Base-by-base conservation (phyloP, 2,329 filamentous ascomycete genomes). In the Sclerotiophoma versabilis region DNA sequence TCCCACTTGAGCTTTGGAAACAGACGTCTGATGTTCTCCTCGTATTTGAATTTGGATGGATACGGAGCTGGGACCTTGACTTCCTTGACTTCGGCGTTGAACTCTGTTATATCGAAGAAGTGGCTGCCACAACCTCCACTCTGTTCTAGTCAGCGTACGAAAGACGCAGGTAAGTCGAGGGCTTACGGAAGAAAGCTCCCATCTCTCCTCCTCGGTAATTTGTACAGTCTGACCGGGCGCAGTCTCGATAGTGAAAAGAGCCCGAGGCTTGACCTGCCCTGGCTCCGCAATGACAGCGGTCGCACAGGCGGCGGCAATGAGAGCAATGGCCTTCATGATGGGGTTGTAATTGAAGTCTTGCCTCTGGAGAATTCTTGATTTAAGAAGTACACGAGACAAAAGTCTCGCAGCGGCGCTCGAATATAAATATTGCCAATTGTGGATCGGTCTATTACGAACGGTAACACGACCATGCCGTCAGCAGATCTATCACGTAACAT, bases 121-220 rank as follows among this genome's bases (percentile, higher is more conserved):
- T 65, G 62, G 33, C 49, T 57, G 36, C 60, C 57, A 15, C 60
- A 63, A 7, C 57, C 58, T 8, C 60, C 62, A 23, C 49, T 56
- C 62, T 65, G 27, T 5, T 12, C 12, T 22, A 0, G 10, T 56
- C 15, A 57, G 43, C 19, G 12, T 6, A 12, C 5, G 8, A n/a
- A 23, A 9, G 32, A 5, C 12, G 4, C 1, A n/a, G 11, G 3
- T 11, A 14, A 1, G 0, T 22, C 7, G 1, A 10, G 6, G 4
- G 19, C 55, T 17, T 44, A 93, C 91, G 64, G 91, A 82, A 70
- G 88, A 87, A 62, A 96, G 79, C 73, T 88, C 86, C 91, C 92
- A 96, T 78, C 96, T 96, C 78, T 96, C 87, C 19, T 96, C 90
- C 68, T 97, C 92, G 0, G 90, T 95, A 22, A 96, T 88, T 88